Evolutionary conservation across 2,329 filamentous ascomycete species (phyloP).

Genomic region (Aphanoascus verrucosus): DNA sequence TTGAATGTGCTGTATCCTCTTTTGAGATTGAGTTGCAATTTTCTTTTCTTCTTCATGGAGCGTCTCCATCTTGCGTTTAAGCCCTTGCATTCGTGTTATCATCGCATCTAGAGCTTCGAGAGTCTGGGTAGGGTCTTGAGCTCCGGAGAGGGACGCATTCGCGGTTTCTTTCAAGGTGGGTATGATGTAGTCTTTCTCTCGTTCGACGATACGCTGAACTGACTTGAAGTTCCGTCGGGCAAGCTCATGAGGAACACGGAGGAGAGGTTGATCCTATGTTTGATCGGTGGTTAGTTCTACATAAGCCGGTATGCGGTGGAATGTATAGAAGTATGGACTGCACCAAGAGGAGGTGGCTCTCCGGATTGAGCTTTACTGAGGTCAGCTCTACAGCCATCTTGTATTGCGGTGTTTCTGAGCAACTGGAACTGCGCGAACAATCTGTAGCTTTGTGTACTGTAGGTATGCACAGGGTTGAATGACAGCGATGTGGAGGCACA

Average conservation of each 20-base stretch:
- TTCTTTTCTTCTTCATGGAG: slow-evolving; percentile 69
- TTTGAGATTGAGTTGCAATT: slow-evolving; percentile 63
- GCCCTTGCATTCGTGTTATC: slow-evolving; percentile 68
- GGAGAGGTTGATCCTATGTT: slow-evolving; percentile 75
- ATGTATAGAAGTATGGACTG: slow-evolving; percentile 10
- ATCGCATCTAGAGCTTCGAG: slow-evolving; percentile 73
- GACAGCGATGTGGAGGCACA: not conserved
- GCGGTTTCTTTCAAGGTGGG: slow-evolving; percentile 42
- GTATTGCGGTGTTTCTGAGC: not conserved
- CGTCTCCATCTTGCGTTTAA: slow-evolving; percentile 75
- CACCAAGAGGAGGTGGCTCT: slow-evolving; percentile 42
- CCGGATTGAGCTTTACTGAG: slow-evolving; percentile 40
- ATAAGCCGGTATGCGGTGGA: not conserved
- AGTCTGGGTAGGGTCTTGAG: slow-evolving; percentile 57
- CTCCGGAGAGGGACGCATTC: slow-evolving; percentile 54
- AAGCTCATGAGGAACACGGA: slow-evolving; percentile 85
- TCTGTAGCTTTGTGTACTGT: not conserved
- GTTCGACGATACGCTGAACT: slow-evolving; percentile 42
- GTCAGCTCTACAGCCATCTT: slow-evolving; percentile 36
- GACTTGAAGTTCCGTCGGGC: slow-evolving; percentile 89
- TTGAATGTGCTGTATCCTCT: slow-evolving; percentile 68
- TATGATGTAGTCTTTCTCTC: slow-evolving; percentile 39
- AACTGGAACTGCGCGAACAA: not conserved
- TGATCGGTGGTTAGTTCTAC: not conserved
- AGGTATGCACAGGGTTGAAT: not conserved